Base-by-base conservation (phyloP, 1,284 basidiomycete species). In the Stygiomarasmius scandens region DNA sequence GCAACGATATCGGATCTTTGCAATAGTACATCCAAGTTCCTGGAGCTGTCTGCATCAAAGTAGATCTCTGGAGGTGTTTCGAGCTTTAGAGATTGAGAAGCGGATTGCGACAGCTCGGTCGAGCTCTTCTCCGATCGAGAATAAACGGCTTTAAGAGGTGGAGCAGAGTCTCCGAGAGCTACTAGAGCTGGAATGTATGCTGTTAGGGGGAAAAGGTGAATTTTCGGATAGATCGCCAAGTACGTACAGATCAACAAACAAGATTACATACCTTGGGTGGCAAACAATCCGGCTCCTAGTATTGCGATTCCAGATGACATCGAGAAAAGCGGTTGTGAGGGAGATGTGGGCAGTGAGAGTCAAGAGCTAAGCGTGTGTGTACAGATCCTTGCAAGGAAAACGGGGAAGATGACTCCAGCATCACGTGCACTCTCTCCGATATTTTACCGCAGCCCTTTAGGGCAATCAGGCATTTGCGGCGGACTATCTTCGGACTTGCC, bases 141-240 rank as follows among this genome's bases (percentile, higher is more conserved):
- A 76, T 93, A 93, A 58, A 94, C 77, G 1, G 89, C 89, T 62
- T 79, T 84, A 54, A 93, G 77, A 25, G 68, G 66, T 51, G 79
- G 77, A 11, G 78, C 72, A 47, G 74, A 69, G 41, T 69, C 69
- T 24, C 76, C 75, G 48, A 90, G 76, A 14, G 74, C 67, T 19
- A 78, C 78, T 54, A 93, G 78, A 11, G 88, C 85, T 38, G 92
- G 91, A 20, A 93, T 75, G 72, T 93, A 88, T 8, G 88, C 88
- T 88, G 68, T 41, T 12, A 4, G 5, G 38, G 38, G 16, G 11
- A 41, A 16, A 19, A 16, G n/a, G 68, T 73, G 66, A 74, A 74
- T 71, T 65, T 64, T 73, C 70, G 69, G 71, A 61, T 36, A 48
- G 20, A 38, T 27, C 25, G 16, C 41, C 14, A 19, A 24, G 29